These are phyloP conservation scores for Moniliella sp. DNA, from an alignment of 1,284 basidiomycete species.

Conservation along the genomic window DNA sequence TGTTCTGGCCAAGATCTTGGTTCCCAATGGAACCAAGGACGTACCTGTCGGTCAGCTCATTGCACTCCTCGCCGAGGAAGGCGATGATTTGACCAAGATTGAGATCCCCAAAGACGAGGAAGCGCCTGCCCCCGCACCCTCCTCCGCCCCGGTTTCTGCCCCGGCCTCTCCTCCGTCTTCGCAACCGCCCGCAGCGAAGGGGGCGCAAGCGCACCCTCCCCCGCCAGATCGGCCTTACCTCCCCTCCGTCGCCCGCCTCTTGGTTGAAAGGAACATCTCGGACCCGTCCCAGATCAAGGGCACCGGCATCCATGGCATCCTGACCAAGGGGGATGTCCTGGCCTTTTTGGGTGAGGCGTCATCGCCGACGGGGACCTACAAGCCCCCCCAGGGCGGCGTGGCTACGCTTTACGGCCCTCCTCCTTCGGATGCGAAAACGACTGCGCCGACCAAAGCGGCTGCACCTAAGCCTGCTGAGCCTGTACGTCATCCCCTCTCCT, in stretches of 20 bases:
- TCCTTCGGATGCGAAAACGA: too few relatives aligned
- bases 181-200: too few relatives aligned
- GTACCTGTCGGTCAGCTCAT: conserved; percentile 69
- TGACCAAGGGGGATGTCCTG: conserved; percentile 37
- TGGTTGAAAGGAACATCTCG: conserved; percentile 17
- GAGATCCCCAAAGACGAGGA: conserved; percentile 57
- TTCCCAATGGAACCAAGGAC: conserved; percentile 61
- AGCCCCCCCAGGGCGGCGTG: too few relatives aligned
- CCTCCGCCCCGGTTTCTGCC: too few relatives aligned
- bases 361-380: conserved; percentile 19
- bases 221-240: too few relatives aligned
- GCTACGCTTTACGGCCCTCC: too few relatives aligned
- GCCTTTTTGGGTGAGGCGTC: conserved; percentile 29
- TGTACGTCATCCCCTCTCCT: too few relatives aligned
- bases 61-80: conserved; percentile 74
- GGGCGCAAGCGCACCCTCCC: too few relatives aligned
- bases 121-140: too few relatives aligned
- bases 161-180: too few relatives aligned
- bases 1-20: conserved; percentile 75
- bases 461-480: too few relatives aligned
- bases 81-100: conserved; percentile 68
- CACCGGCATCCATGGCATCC: conserved; percentile 34
- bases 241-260: conserved; percentile 33
- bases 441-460: too few relatives aligned
- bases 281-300: conserved; percentile 34